Evolutionary conservation across 2,329 filamentous ascomycete species (phyloP), one percentile per base, ranked within the genome.

Genomic region (Chaetomium olivaceum): DNA sequence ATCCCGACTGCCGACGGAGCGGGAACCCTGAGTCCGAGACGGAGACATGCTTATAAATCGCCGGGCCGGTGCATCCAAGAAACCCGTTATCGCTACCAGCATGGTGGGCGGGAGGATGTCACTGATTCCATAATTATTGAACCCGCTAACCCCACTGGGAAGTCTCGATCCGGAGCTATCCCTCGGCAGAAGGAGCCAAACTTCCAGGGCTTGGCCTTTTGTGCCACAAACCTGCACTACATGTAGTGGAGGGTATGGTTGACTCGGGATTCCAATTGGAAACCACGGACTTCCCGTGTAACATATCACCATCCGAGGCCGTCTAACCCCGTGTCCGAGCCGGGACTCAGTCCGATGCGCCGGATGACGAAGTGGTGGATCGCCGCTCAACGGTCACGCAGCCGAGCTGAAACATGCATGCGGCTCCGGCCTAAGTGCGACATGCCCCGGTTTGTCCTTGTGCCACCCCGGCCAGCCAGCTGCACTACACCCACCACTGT

Each of bases 31-130:
- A 23, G n/a, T 23, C 51, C 29, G 39, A 43, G n/a, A 31, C 36
- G 23, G 23, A 12, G 56, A 25, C 56, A 52, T 43, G 62, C 31
- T 63, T 63, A 63, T 59, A 63, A 63, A 63, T 63, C 48, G n/a
- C 43, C 46, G 56, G 61, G 23, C 31, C 33, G 60, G 60, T 25
- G 51, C 27, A 55, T 31, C 7, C 12, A 29, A 54, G n/a, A 27
- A 16, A 14, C 33, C 60, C 14, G 16, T 46, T 21, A 33, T 36
- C 39, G 39, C 39, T 43, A 43, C 39, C 39, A 43, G 39, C 39
- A 43, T 43, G 39, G 39, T 43, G 16, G 39, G 39, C 39, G 39
- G 39, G 52, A n/a, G 8, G n/a, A 56, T 46, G 21, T 11, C 50
- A 27, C 39, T 43, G 39, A 43, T 43, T 43, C 16, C 5, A 43